These are phyloP conservation scores for Fusarium bactridioides DNA, from an alignment of 2,329 filamentous ascomycete genomes.

Conservation along the genomic window DNA sequence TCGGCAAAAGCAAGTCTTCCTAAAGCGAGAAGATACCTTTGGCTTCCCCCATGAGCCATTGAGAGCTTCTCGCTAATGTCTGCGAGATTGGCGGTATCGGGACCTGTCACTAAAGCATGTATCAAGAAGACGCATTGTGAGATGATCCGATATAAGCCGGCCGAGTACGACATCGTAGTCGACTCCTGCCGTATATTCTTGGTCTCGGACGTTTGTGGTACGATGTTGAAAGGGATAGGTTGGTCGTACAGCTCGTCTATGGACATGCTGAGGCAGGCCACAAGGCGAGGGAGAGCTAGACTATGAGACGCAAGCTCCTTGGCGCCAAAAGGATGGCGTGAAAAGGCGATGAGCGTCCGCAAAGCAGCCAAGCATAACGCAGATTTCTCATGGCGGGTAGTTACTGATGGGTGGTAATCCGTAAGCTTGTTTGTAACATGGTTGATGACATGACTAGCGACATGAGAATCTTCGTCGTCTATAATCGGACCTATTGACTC, in stretches of 20 bases:
- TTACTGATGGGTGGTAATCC: slow-evolving; percentile 57
- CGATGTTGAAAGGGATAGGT: slow-evolving; percentile 52
- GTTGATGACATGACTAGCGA: slow-evolving; percentile 63
- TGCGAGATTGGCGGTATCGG: slow-evolving; percentile 53
- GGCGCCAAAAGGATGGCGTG: slow-evolving; percentile 68
- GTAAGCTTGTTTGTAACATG: slow-evolving; percentile 69
- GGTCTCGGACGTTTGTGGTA: slow-evolving; percentile 32
- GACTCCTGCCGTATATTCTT: neutral
- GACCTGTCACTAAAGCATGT: slow-evolving; percentile 61
- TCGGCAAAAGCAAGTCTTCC: slow-evolving; percentile 85
- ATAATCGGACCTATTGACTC: slow-evolving; percentile 72
- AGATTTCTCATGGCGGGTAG: slow-evolving; percentile 51
- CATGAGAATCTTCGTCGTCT: slow-evolving; percentile 52
- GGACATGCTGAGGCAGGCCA: slow-evolving; percentile 69
- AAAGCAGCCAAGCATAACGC: slow-evolving; percentile 57
- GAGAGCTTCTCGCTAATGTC: slow-evolving; percentile 77
- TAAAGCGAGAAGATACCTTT: slow-evolving; percentile 83
- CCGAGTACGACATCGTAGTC: slow-evolving; percentile 29
- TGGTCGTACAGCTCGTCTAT: slow-evolving; percentile 78
- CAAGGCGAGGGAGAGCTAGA: slow-evolving; percentile 75
- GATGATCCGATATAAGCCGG: slow-evolving; percentile 55
- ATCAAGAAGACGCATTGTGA: slow-evolving; percentile 58
- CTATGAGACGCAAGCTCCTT: slow-evolving; percentile 72
- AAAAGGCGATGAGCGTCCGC: slow-evolving; percentile 66
- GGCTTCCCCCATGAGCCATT: slow-evolving; percentile 73